These are phyloP conservation scores for Coccomyxa subellipsoidea DNA, from an alignment of 163 green algal genomes.

Conservation along the genomic window DNA sequence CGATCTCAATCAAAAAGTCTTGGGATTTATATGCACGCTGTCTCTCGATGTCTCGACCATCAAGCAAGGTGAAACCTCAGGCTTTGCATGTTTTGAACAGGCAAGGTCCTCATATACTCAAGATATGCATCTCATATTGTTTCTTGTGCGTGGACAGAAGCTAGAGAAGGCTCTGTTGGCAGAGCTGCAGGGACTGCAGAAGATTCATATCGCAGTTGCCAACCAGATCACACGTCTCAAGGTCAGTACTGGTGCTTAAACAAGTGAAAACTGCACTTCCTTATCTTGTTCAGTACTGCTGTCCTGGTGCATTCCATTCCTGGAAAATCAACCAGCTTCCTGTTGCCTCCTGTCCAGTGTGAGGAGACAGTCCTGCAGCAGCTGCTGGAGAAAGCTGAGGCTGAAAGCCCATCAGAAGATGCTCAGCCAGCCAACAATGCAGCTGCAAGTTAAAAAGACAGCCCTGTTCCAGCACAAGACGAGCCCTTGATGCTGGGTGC, in stretches of 20 bases:
- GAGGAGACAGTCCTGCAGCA: not conserved
- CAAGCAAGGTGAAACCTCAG: not conserved
- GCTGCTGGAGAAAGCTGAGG: constrained; percentile 2
- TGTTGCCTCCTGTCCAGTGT: not conserved
- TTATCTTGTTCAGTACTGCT: no score
- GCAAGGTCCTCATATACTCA: not conserved
- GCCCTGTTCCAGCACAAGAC: no score
- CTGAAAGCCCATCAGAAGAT: not conserved
- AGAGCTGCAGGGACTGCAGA: not conserved
- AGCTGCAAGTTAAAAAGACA: no score
- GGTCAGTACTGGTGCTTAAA: no score
- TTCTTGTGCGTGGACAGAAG: not conserved
- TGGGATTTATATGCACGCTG: no score
- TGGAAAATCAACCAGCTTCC: no score
- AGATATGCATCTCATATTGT: not conserved
- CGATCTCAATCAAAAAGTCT: no score
- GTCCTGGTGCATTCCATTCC: no score
- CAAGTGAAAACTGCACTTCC: no score
- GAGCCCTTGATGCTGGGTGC: no score
- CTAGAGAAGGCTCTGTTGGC: not conserved
- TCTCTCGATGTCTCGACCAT: not conserved
- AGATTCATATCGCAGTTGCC: constrained; percentile 3
- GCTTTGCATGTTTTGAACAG: not conserved
- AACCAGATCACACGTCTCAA: constrained; percentile 16
- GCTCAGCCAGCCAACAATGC: not conserved